phyloP scores from a whole-genome alignment of 805 yeast genomes.

The Spathaspora gorwiae region DNA sequence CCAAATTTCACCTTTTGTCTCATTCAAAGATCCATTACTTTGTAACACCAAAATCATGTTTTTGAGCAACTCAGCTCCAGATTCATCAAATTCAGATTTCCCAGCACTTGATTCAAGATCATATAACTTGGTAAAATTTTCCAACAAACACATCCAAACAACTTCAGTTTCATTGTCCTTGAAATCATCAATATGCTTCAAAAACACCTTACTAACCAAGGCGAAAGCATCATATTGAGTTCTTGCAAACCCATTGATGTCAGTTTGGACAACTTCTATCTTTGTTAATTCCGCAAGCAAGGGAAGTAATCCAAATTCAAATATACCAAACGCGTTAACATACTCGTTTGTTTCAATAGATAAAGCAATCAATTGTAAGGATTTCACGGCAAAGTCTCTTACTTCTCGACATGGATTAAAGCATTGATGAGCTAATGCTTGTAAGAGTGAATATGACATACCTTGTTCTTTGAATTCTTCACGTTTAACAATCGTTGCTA shows the following conservation, averaged over 20 bases:
- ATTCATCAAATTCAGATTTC: constrained; percentile 22
- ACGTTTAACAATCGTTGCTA: constrained; percentile 35
- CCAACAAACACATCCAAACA: constrained; percentile 34
- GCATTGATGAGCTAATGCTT: constrained; percentile 85
- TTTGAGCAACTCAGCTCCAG: constrained; percentile 34
- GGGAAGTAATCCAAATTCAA: constrained; percentile 75
- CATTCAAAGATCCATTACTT: constrained; percentile 18
- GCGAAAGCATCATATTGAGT: constrained; percentile 67
- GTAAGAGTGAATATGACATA: constrained; percentile 58
- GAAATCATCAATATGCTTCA: constrained; percentile 28
- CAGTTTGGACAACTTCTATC: constrained; percentile 56
- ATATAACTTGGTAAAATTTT: constrained; percentile 25
- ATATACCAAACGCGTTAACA: constrained; percentile 49
- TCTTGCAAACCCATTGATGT: constrained; percentile 54
- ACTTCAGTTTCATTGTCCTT: constrained; percentile 16
- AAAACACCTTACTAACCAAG: constrained; percentile 55
- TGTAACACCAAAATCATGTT: constrained; percentile 39
- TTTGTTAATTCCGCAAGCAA: constrained; percentile 61
- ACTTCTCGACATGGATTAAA: constrained; percentile 82
- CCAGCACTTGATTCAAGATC: constrained; percentile 13
- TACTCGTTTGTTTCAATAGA: constrained; percentile 34
- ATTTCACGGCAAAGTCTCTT: constrained; percentile 58
- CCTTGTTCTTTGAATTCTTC: constrained; percentile 32
- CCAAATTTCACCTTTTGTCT: constrained; percentile 25
- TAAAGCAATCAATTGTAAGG: constrained; percentile 52